Conservation (phyloP, 2,329 filamentous ascomycete genomes). For the Curvularia spicifera region DNA sequence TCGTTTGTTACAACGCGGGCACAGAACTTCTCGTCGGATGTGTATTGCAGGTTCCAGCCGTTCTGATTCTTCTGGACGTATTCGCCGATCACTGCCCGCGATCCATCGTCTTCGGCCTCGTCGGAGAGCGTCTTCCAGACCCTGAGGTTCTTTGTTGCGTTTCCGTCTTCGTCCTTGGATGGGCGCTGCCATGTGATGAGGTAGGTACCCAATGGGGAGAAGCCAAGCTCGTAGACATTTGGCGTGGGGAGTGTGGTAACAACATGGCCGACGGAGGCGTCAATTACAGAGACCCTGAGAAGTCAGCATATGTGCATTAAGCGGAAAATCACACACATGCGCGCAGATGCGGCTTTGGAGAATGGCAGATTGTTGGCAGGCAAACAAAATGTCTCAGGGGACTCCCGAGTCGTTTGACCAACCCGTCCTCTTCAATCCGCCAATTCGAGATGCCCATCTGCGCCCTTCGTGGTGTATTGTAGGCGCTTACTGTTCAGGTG, state of each 20-base stretch:
- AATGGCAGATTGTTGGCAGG: conserved; percentile 9
- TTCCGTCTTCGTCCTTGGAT: conserved; percentile 88
- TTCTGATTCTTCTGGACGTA: conserved; percentile 97
- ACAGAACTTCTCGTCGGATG: conserved; percentile 89
- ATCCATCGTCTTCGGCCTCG: conserved; percentile 64
- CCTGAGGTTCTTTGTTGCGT: conserved; percentile 95
- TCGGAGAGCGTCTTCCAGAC: conserved; percentile 88
- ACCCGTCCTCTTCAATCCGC: neutral
- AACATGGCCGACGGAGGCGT: conserved; percentile 76
- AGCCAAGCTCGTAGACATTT: conserved; percentile 92
- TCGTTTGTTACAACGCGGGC: conserved; percentile 95
- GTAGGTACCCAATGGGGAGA: conserved; percentile 90
- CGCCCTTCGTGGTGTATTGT: neutral
- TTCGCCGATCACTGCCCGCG: conserved; percentile 75
- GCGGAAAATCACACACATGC: neutral
- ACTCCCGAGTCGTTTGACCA: neutral
- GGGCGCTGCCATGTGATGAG: conserved; percentile 97
- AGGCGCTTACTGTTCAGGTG: conserved; percentile 69
- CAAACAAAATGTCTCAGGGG: neutral
- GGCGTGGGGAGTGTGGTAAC: conserved; percentile 76
- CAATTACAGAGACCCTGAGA: conserved; percentile 77
- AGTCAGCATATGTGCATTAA: conserved; percentile 12
- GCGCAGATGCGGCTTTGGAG: neutral
- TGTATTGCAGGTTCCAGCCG: conserved; percentile 98
- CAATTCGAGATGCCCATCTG: neutral